phyloP scores from a whole-genome alignment of 257 asterid genomes.

The Sherardia arvensis region DNA sequence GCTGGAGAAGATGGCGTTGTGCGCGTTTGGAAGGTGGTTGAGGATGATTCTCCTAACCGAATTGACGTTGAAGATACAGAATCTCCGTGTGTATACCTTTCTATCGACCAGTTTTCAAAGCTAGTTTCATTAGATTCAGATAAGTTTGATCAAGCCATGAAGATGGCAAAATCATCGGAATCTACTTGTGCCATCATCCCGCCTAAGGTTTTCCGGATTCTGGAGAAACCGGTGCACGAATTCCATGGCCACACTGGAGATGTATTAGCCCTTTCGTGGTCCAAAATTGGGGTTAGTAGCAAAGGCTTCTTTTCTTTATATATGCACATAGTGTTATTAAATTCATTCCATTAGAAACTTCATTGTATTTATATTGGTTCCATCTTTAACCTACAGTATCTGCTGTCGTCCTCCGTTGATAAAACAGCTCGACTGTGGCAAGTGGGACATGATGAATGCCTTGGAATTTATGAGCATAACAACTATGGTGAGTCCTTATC shows the following conservation, averaged over 20 bases:
- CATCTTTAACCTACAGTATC: conserved; percentile 38
- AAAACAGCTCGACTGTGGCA: conserved; percentile 87
- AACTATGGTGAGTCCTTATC: conserved; percentile 52
- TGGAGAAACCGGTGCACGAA: conserved; percentile 81
- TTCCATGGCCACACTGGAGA: conserved; percentile 70
- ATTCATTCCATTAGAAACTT: not conserved
- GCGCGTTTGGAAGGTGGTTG: conserved; percentile 82
- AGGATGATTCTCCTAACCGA: conserved; percentile 38
- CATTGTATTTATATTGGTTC: conserved; percentile 4
- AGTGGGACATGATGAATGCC: conserved; percentile 65
- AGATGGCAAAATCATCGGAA: conserved; percentile 43
- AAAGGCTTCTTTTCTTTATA: conserved; percentile 3
- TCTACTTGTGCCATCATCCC: conserved; percentile 78
- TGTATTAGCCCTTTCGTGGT: conserved; percentile 85
- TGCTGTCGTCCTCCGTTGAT: conserved; percentile 82
- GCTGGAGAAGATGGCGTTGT: conserved; percentile 83
- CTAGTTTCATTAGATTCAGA: conserved; percentile 38
- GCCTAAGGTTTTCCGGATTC: conserved; percentile 59
- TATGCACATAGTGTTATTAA: not conserved
- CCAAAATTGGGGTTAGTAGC: conserved; percentile 72
- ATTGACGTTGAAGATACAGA: conserved; percentile 36
- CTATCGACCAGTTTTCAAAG: conserved; percentile 48
- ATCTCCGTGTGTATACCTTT: conserved; percentile 60
- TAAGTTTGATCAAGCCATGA: conserved; percentile 26
- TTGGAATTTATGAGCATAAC: conserved; percentile 60